These are phyloP conservation scores for Lecanosticta acicola DNA, from an alignment of 2,329 filamentous ascomycete species.

Conservation along the genomic window DNA sequence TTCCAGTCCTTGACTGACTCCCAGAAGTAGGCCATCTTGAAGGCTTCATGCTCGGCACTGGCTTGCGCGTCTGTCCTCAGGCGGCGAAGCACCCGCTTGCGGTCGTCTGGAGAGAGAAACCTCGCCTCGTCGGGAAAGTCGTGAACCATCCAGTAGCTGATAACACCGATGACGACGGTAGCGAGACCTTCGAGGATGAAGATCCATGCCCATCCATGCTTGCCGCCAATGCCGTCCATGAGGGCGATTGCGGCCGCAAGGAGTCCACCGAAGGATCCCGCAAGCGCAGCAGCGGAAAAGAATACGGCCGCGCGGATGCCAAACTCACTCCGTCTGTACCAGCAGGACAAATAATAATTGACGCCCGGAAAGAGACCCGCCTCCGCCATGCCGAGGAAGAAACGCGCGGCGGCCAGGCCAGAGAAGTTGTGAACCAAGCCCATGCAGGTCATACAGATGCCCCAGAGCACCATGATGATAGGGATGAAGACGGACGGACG, in stretches of 20 bases:
- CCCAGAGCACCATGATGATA: conserved; percentile 71
- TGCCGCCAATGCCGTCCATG: conserved; percentile 58
- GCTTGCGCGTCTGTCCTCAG: conserved; percentile 66
- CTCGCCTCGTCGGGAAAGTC: conserved; percentile 68
- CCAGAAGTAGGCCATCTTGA: conserved; percentile 67
- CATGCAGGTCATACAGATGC: conserved; percentile 55
- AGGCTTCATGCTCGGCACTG: conserved; percentile 68
- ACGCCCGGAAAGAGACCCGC: conserved; percentile 61
- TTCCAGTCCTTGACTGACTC: conserved; percentile 75
- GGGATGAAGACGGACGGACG: conserved; percentile 68
- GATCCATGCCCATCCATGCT: conserved; percentile 21
- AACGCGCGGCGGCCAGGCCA: conserved; percentile 27
- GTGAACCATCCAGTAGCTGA: conserved; percentile 71
- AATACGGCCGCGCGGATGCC: conserved; percentile 76
- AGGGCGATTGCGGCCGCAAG: conserved; percentile 65
- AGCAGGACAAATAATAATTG: conserved; percentile 75
- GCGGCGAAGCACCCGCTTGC: conserved; percentile 64
- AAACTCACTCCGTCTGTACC: conserved; percentile 75
- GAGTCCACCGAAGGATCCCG: conserved; percentile 71
- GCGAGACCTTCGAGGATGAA: conserved; percentile 54
- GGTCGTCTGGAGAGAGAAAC: conserved; percentile 66
- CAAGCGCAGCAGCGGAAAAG: conserved; percentile 74
- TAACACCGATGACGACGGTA: conserved; percentile 62
- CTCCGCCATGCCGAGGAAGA: conserved; percentile 66
- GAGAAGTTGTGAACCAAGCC: conserved; percentile 17